Evolutionary conservation across 345 rosid genomes (phyloP), one percentile per base, ranked within the genome.

Genomic region (Ceriops tagal): DNA sequence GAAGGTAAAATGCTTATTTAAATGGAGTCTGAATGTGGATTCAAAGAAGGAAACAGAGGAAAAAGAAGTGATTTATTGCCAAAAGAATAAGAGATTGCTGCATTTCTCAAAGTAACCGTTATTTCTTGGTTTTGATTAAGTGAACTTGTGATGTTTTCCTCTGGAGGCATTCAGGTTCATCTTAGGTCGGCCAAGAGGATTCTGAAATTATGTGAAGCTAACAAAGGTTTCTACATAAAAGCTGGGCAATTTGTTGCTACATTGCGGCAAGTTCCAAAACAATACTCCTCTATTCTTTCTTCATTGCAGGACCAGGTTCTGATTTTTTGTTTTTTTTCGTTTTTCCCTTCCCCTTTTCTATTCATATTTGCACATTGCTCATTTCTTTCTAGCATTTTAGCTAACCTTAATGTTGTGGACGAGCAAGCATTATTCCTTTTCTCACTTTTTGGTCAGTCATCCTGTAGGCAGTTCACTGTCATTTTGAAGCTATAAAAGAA

Each of bases 201-300:
- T 68, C 79, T 77, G 53, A 75, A 80, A 67, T 77, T 88, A 56
- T 93, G 98, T 75, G 91, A 90, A 76, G 80, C 73, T 31, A 93
- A 91, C 67, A 91, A 83, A 85, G 97, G 96, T 30, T 89, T 93
- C 77, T 93, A 89, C 65, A 81, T 86, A 68, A 93, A 93, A 86
- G 98, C 97, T 28, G 96, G 98, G 39, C 97, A 93, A 71, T 93
- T 87, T 79, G 89, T 89, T 64, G 87, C 91, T 53, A 81, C 97
- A 15, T 31, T 93, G 84, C 81, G 85, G 71, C 96, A 89, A 61
- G 90, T 84, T 69, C 98, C 97, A 0, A 81, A 79, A 70, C 96
- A 90, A 74, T 93, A 93, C 74, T 78, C 89, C 4, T 70, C 77
- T 16, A 80, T 79, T 20, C 93, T 93, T 74, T 87, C 93, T 6